These are phyloP conservation scores for Cydonia oblonga DNA, from an alignment of 331 rosid genomes.

Conservation along the genomic window DNA sequence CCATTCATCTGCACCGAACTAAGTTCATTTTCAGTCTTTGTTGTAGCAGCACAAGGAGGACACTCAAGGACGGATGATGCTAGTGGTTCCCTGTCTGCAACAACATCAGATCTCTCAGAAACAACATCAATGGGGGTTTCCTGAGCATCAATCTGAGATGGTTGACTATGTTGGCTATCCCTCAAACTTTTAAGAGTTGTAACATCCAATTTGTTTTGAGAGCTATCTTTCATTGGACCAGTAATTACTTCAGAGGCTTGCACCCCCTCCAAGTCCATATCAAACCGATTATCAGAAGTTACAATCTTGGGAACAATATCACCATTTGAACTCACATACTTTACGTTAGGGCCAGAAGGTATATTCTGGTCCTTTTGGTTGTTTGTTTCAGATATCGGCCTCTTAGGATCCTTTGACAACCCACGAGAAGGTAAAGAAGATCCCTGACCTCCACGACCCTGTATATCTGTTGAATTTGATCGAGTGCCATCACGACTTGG, in stretches of 20 bases:
- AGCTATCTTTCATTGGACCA: constrained; percentile 27
- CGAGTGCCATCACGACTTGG: constrained; percentile 68
- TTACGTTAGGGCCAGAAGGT: constrained; percentile 47
- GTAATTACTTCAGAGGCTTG: constrained; percentile 27
- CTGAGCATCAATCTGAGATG: constrained; percentile 30
- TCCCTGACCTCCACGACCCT: constrained; percentile 25
- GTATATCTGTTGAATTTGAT: constrained; percentile 29
- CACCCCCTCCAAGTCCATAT: constrained; percentile 37
- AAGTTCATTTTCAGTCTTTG: constrained; percentile 35
- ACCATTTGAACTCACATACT: constrained; percentile 59
- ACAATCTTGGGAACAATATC: constrained; percentile 31
- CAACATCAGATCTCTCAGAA: constrained; percentile 33
- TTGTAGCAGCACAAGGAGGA: constrained; percentile 31
- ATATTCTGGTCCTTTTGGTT: constrained; percentile 44
- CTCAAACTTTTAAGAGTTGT: constrained; percentile 23
- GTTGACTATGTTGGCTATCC: constrained; percentile 30
- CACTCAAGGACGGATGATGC: constrained; percentile 30
- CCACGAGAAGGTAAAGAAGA: constrained; percentile 37
- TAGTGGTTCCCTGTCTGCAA: constrained; percentile 29
- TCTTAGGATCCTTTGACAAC: constrained; percentile 50
- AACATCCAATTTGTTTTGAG: constrained; percentile 45
- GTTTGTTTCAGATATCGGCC: constrained; percentile 34
- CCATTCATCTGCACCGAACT: constrained; percentile 59
- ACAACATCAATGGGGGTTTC: constrained; percentile 26
- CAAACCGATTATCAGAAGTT: constrained; percentile 32